Conservation (phyloP, 805 yeast species). For the Schwanniomyces sp. region DNA sequence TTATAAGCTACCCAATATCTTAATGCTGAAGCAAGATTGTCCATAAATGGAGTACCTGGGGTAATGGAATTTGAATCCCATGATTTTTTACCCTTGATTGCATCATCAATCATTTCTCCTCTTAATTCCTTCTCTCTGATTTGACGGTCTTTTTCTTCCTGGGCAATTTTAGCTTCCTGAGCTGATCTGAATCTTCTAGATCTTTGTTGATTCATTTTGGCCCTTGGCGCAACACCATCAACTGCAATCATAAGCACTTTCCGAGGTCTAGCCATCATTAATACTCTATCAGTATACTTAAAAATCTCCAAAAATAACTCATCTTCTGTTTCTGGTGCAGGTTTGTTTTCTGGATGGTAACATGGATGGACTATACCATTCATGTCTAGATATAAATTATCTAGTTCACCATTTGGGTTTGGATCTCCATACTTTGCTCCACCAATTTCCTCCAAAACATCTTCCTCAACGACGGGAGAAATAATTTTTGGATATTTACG, state of each 20-base stretch:
- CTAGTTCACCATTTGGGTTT: constrained; percentile 95
- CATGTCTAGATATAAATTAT: constrained; percentile 93
- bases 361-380: constrained; percentile 99
- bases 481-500: constrained; percentile 91
- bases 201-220: constrained; percentile 97
- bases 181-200: constrained; percentile 95
- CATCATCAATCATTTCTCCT: constrained; percentile 76
- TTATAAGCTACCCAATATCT: constrained; percentile 88
- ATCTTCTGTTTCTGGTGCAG: constrained; percentile 94
- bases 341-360: constrained; percentile 95
- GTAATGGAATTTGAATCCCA: constrained; percentile 96
- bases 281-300: constrained; percentile 86
- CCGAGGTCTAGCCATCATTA: constrained; percentile 93
- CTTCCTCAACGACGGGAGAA: constrained; percentile 83
- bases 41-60: constrained; percentile 97
- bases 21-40: constrained; percentile 74
- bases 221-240: constrained; percentile 99
- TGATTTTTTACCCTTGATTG: constrained; percentile 68
- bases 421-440: constrained; percentile 71
- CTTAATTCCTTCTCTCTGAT: constrained; percentile 57
- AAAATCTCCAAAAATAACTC: constrained; percentile 93
- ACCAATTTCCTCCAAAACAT: constrained; percentile 56
- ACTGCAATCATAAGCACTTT: constrained; percentile 93
- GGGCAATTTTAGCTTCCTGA: constrained; percentile 79
- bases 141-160: constrained; percentile 65